Evolutionary conservation across 176 grass and related monocot species (phyloP), one percentile per base, ranked within the genome.

Genomic region (Oryza longistaminata): DNA sequence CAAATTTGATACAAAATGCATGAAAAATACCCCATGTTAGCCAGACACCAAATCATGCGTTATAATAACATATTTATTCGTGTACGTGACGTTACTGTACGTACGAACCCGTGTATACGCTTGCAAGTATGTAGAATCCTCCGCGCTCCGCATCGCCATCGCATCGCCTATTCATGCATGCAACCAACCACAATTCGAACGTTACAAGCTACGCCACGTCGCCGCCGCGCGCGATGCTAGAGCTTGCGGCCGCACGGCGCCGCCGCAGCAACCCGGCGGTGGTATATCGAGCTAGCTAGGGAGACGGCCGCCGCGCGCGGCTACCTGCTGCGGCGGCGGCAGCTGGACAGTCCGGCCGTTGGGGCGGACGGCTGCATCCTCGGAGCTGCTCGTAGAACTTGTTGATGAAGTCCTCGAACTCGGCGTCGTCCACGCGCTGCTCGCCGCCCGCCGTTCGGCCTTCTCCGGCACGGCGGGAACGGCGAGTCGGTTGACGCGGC

Each of bases 401-500:
- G 49, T 65, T 85, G 44, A 99, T 99, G 88, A 96, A 99, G 83
- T 91, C 96, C 79, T 99, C 96, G 3, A 91, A 90, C 75, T 90
- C 50, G 83, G 77, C 68, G 79, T 98, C 68, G 79, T 98, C 96
- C 3, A 95, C 93, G 43, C 82, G 78, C 31, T 85, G 77, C 50
- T 89, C 83, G 70, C 25, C 25, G 45, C 83, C 83, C 85, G 45
- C 83, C 25, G 39, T n/a, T n/a, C n/a, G n/a, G n/a, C n/a, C n/a
- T 93, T 91, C 88, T 92, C 94, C 33, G 80, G 86, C 44, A 88
- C 75, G 9, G 76, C 85, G 2, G 91, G 79, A 98, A 98, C 21
- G 95, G 95, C 26, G 95, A 98, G 91, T 98, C 95, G 46, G 93
- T 93, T 93, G 39, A 98, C 81, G 87, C 95, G 92, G 62, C n/a